Evolutionary conservation across 768 basidiomycete species (phyloP), one percentile per base, ranked within the genome.

Genomic region (Pleurotus salmoneostramineus): DNA sequence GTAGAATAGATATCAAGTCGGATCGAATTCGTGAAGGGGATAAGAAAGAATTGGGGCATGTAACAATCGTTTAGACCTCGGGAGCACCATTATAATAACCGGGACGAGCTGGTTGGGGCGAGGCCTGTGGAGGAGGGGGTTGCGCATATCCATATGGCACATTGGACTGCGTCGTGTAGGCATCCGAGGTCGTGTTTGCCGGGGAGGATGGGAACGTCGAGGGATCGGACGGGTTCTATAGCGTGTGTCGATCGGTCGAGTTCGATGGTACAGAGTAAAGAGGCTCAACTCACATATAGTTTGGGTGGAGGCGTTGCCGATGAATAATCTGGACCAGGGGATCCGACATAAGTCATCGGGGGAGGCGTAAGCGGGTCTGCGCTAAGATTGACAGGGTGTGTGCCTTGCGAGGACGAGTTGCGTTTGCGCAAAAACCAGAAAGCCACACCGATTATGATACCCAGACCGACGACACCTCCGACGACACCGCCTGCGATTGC

Each of bases 401-500:
- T 15, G 33, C 51, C 58, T 62, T 5, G 65, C 59, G 6, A 62
- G 60, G n/a, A 68, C 63, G 5, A 63, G 58, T 36, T 65, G 48
- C 15, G 40, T 49, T 47, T 58, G 61, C 48, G 72, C 60, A 71
- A 8, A 59, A 77, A 67, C 64, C 70, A 77, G 54, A 68, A 65
- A 5, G 66, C 55, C 5, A 68, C 57, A 1, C 67, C 78, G 4
- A 63, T 75, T 10, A 85, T 68, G 46, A 79, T 60, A 6, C 74
- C 78, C 15, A 82, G 57, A n/a, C 67, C 74, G 31, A 81, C 73
- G 0, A 87, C 58, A 11, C 79, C 83, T 3, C 83, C 83, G 5
- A 85, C 74, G 5, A 82, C 80, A n/a, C 87, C 86, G 42, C 86
- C 87, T 0, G 81, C 83, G 37, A 88, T 86, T n/a, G 81, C 73